Evolutionary conservation across 2,329 filamentous ascomycete genomes (phyloP), one percentile per base, ranked within the genome.

Genomic region (Phialemoniopsis sp.): DNA sequence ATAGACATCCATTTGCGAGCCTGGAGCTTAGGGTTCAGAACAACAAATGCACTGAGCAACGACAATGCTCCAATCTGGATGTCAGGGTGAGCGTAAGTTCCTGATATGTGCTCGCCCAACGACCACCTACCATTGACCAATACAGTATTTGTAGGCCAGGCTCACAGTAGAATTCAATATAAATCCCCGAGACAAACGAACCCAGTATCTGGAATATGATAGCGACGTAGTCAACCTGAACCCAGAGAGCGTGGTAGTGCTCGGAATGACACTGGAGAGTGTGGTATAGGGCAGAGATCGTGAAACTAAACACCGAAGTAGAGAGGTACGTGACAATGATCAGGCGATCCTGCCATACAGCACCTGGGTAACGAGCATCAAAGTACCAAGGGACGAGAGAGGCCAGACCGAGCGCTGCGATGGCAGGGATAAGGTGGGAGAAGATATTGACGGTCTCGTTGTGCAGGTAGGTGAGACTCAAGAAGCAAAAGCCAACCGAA

Each of bases 351-450:
- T 41, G 40, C 15, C 48, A 26, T 3, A 52, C 47, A 5, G 62
- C 56, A 21, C 55, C 44, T 1, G 63, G 63, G 36, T 65, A 66
- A 19, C 44, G 35, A 3, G 30, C 31, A 3, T 36, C 19, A 26
- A 63, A 54, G 35, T 60, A 55, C 32, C 14, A 34, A 6, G 36
- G 17, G 40, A 54, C 41, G 21, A 46, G 43, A 30, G 41, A 44
- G 41, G 64, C 56, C 15, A 53, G 52, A 7, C 60, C 32, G 14
- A 63, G 38, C 36, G 60, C 59, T 15, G 57, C 16, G 4, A 68
- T 31, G 12, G 59, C 66, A 0, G 71, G 70, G 3, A 75, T 45
- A 4, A 75, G 56, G 47, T 60, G 57, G 13, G 57, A 50, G 45
- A 50, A 57, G 42, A 60, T 60, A 45, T 60, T 60, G 43, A 54